Conservation (phyloP, 2,329 filamentous ascomycete species). For the Ampelomyces quisqualis region DNA sequence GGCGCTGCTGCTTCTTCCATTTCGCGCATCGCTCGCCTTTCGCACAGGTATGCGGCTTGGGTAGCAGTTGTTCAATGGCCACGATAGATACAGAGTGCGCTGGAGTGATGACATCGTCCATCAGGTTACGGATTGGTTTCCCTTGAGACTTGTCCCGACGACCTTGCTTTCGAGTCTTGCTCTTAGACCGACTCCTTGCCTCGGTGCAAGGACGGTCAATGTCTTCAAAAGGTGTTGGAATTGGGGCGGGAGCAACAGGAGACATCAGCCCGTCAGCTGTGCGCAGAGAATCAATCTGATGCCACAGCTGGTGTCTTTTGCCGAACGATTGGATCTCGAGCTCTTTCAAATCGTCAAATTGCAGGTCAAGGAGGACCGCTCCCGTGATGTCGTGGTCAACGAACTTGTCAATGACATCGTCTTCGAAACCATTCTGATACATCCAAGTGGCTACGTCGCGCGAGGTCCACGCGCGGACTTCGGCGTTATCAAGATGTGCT, state of each 20-base stretch:
- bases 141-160: slow-evolving; percentile 38
- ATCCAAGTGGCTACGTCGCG: slow-evolving; percentile 83
- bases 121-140: slow-evolving; percentile 42
- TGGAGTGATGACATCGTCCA: slow-evolving; percentile 70
- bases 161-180: slow-evolving; percentile 36
- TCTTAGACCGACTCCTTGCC: slow-evolving; percentile 37
- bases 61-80: slow-evolving; percentile 84
- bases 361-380: slow-evolving; percentile 81
- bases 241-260: slow-evolving; percentile 46
- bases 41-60: slow-evolving; percentile 78
- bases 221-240: slow-evolving; percentile 53
- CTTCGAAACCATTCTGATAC: slow-evolving; percentile 78
- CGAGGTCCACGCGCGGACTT: slow-evolving; percentile 68
- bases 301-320: slow-evolving; percentile 76
- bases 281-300: slow-evolving; percentile 70
- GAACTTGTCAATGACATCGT: slow-evolving; percentile 76
- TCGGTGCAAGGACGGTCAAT: slow-evolving; percentile 49
- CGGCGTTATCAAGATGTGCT: slow-evolving; percentile 60
- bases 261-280: slow-evolving; percentile 46
- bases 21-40: slow-evolving; percentile 86
- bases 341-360: slow-evolving; percentile 84
- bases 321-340: slow-evolving; percentile 80
- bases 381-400: slow-evolving; percentile 91
- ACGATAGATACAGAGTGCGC: slow-evolving; percentile 87
- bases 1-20: slow-evolving; percentile 75